phyloP scores from a whole-genome alignment of 257 asterid genomes.

The Petunia secreta region DNA sequence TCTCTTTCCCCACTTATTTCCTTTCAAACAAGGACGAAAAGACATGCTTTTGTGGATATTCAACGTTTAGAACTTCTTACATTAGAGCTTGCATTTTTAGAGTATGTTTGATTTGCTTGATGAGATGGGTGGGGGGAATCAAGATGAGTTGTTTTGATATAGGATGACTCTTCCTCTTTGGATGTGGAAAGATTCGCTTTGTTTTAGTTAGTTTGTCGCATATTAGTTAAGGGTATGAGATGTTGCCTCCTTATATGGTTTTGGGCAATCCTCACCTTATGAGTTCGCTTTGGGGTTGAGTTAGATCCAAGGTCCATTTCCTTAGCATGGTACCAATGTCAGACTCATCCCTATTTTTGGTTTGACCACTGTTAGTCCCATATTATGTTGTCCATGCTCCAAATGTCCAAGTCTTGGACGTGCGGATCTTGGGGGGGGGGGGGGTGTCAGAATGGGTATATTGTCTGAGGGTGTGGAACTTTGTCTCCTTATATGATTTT shows the following conservation, averaged over 20 bases:
- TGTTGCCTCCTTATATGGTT: background rate
- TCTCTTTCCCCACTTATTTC: background rate
- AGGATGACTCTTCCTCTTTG: background rate
- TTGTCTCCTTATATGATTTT: background rate
- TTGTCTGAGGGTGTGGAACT: background rate
- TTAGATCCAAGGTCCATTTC: constrained; percentile 6
- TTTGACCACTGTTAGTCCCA: background rate
- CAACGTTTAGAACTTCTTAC: background rate
- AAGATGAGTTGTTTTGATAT: background rate
- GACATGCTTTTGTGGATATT: background rate
- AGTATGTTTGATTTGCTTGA: constrained; percentile 14
- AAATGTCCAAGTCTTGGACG: background rate
- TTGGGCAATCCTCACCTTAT: background rate
- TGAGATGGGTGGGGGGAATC: constrained; percentile 7
- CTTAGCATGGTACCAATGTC: background rate
- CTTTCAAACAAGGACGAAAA: background rate
- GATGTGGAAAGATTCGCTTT: constrained; percentile 7
- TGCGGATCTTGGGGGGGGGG: background rate
- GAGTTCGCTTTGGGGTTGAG: background rate
- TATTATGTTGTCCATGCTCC: background rate
- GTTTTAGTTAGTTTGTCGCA: background rate
- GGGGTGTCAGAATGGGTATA: background rate
- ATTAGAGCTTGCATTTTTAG: constrained; percentile 1
- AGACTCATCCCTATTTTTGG: constrained; percentile 13
- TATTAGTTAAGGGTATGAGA: background rate